phyloP scores from a whole-genome alignment of 352 stramenopile genomes.

The Globisporangium splendens region DNA sequence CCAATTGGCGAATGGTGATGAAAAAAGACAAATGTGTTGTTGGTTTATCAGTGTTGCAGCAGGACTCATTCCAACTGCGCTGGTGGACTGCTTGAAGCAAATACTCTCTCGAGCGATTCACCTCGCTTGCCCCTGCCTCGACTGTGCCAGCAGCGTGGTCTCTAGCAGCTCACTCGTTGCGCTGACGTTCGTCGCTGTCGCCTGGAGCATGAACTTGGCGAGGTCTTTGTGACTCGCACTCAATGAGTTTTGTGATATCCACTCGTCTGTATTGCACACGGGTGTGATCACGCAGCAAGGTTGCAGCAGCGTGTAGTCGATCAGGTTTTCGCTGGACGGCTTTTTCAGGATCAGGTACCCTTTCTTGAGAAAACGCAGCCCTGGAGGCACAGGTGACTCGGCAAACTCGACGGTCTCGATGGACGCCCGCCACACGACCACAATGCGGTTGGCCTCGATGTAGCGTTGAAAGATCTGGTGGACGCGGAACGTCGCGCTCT shows the following conservation, averaged over 20 bases:
- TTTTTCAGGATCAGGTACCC: conserved; percentile 37
- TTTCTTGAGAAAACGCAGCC: conserved; percentile 43
- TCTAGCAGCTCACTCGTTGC: conserved; percentile 40
- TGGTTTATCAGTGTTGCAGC: no score
- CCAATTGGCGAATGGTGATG: no score
- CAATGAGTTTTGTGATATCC: conserved; percentile 8
- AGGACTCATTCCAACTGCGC: no score
- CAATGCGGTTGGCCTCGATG: conserved; percentile 32
- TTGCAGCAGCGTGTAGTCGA: conserved; percentile 19
- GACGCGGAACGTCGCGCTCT: conserved; percentile 37
- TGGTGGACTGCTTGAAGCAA: no score
- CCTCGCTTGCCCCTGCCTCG: background rate
- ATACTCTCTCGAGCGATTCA: no score
- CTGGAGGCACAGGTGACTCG: conserved; percentile 27
- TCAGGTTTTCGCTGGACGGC: conserved; percentile 10
- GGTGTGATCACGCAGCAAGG: conserved; percentile 31
- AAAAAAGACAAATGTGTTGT: no score
- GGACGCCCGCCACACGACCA: conserved; percentile 55
- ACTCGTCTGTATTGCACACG: conserved; percentile 12
- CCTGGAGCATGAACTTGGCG: conserved; percentile 40
- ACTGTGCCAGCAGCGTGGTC: conserved; percentile 40
- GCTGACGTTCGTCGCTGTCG: conserved; percentile 25
- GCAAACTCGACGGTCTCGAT: conserved; percentile 50
- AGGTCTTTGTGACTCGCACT: conserved; percentile 18
- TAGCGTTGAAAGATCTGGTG: conserved; percentile 47